Percentiles rank a stretch among this genome's conserved stretches.
Evolutionary conservation across 805 yeast genomes (phyloP).

Genomic region (Jamesozyma piceae): DNA sequence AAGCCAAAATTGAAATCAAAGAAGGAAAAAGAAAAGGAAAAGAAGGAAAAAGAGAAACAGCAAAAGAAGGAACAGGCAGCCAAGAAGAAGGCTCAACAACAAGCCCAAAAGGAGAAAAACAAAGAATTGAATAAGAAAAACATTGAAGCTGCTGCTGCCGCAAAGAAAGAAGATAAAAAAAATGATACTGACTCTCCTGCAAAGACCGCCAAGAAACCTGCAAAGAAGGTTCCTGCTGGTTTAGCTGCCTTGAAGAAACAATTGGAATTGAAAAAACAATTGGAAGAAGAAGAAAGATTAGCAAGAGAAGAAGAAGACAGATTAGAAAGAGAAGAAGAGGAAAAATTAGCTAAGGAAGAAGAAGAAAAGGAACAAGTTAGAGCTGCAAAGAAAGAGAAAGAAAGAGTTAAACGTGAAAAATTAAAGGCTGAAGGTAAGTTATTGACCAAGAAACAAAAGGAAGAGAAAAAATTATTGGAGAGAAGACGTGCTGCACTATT

Average conservation of each 20-base stretch:
- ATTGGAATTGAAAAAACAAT: slow-evolving; percentile 76
- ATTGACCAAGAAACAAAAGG: slow-evolving; percentile 89
- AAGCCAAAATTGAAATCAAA: slow-evolving; percentile 77
- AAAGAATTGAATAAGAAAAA: slow-evolving; percentile 38
- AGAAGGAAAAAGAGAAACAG: slow-evolving; percentile 86
- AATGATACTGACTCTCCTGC: slow-evolving; percentile 28
- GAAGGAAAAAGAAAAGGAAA: slow-evolving; percentile 90
- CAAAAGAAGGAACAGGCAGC: slow-evolving; percentile 85
- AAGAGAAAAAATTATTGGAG: slow-evolving; percentile 76
- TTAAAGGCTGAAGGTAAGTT: slow-evolving; percentile 93
- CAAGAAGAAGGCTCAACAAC: slow-evolving; percentile 67
- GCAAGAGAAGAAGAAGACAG: slow-evolving; percentile 68
- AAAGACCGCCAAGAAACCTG: slow-evolving; percentile 38
- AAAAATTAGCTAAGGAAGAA: slow-evolving; percentile 36
- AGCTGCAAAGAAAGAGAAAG: slow-evolving; percentile 73
- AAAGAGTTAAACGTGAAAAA: slow-evolving; percentile 77
- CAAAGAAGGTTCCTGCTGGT: slow-evolving; percentile 81
- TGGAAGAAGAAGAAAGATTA: slow-evolving; percentile 73
- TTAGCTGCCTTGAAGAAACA: slow-evolving; percentile 86
- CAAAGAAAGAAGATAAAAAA: slow-evolving; percentile 24
- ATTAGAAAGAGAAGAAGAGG: slow-evolving; percentile 41
- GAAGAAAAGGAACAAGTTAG: slow-evolving; percentile 48
- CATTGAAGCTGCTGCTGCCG: slow-evolving; percentile 26
- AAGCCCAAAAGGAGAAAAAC: slow-evolving; percentile 49
- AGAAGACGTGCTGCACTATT: slow-evolving; percentile 82